Evolutionary conservation across 345 rosid species (phyloP), one percentile per base, ranked within the genome.

Genomic region (Lepidium sativum): DNA sequence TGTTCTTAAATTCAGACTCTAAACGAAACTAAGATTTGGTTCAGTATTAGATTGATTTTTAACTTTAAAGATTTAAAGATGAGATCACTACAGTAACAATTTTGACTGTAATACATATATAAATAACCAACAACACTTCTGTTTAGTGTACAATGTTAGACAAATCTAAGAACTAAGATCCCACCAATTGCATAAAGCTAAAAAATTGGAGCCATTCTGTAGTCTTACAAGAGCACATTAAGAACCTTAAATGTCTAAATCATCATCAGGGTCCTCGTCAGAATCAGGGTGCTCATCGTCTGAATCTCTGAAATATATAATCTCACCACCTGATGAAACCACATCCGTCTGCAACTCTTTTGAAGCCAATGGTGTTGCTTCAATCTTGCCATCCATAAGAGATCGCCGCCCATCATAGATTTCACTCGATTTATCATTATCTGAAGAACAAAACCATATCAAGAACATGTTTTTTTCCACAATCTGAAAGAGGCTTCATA

Each of bases 191-290:
- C 29, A 16, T 34, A 44, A 31, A 49, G 7, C 59, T 23, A 49
- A 59, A 49, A 59, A 50, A 42, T 33, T 40, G 2, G 6, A 41
- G 7, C 2, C 33, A 60, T 27, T 54, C 55, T 54, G 2, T 62
- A 10, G 55, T 70, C 56, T 23, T 34, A 53, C 37, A 47, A 37
- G 25, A 25, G 3, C 9, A 42, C 15, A 6, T 48, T 17, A 6
- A 63, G 40, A 58, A 25, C 3, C 23, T 79, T 60, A 94, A 52
- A 94, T 88, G 69, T 94, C 99, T 71, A 90, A 60, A 82, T 94
- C 97, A 81, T 90, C 97, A 65, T 92, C 98, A 17, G 97, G 96
- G 60, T 92, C 97, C 70, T 92, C 98, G 41, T 89, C 98, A 8
- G 98, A 92, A 78, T 92, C 97, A 14, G 97, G 92, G 78, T 70